A percentile compares a stretch with the other conserved stretches of the same genome.
These are phyloP conservation scores for Chrysosporium keratinophilum DNA, from an alignment of 2,329 filamentous ascomycete species.

Conservation along the genomic window DNA sequence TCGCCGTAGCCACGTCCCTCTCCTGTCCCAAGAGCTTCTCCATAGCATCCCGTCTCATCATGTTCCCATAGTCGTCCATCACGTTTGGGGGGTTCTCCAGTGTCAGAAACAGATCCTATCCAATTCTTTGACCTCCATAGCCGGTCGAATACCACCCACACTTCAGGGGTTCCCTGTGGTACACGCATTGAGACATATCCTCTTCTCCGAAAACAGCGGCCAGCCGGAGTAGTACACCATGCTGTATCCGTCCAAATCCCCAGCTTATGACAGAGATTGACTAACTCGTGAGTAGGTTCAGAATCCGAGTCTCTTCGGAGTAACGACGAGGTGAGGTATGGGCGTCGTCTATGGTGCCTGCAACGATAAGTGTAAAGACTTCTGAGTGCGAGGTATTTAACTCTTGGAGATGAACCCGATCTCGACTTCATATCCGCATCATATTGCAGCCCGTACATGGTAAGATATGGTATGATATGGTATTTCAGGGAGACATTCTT, in stretches of 20 bases:
- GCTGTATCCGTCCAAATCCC: slow-evolving; percentile 53
- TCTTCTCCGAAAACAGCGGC: slow-evolving; percentile 46
- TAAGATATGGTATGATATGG: slow-evolving; percentile 51
- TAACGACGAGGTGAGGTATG: slow-evolving; percentile 48
- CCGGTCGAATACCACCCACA: slow-evolving; percentile 53
- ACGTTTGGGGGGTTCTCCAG: slow-evolving; percentile 25
- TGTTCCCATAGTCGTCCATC: slow-evolving; percentile 49
- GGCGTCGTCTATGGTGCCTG: slow-evolving; percentile 50
- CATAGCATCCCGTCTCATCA: slow-evolving; percentile 44
- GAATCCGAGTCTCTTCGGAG: slow-evolving; percentile 49
- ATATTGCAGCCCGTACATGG: slow-evolving; percentile 37
- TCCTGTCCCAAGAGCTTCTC: slow-evolving; percentile 45
- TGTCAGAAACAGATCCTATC: slow-evolving; percentile 38
- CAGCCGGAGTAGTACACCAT: slow-evolving; percentile 50
- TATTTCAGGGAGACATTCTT: slow-evolving; percentile 57
- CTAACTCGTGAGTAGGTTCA: slow-evolving; percentile 51
- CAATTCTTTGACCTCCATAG: slow-evolving; percentile 51
- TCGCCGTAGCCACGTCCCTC: slow-evolving; percentile 38
- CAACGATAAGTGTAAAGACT: slow-evolving; percentile 53
- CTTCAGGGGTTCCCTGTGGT: slow-evolving; percentile 46
- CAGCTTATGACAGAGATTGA: slow-evolving; percentile 48
- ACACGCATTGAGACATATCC: slow-evolving; percentile 48
- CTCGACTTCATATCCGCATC: slow-evolving; percentile 38
- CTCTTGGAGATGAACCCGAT: slow-evolving; percentile 24
- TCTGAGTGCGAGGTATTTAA: slow-evolving; percentile 43